These are phyloP conservation scores for Coemansia sp. DNA, from an alignment of 192 early-diverging fungal species.

Conservation along the genomic window DNA sequence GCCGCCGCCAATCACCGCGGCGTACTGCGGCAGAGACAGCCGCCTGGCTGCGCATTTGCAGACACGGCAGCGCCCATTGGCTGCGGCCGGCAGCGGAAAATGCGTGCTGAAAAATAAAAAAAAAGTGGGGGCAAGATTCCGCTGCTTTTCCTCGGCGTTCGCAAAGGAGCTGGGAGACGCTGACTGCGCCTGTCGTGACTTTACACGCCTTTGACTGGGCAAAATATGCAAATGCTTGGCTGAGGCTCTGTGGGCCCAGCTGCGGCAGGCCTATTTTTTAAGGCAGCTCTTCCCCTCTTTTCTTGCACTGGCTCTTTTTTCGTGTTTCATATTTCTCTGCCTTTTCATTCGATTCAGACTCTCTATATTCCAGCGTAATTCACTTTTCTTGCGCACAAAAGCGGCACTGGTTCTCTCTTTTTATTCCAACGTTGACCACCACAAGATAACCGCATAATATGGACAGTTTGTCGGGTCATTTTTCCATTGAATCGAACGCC, in stretches of 20 bases:
- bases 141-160: conserved; percentile 5
- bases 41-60: conserved; percentile 14
- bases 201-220: neutral
- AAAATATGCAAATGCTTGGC: neutral
- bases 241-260: neutral
- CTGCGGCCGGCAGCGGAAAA: neutral
- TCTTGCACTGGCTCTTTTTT: conserved; percentile 15
- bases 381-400: neutral
- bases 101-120: neutral
- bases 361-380: neutral
- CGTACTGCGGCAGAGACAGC: conserved; percentile 8
- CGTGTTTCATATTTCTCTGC: conserved; percentile 11
- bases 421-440: neutral
- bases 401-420: neutral
- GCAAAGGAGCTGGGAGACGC: neutral
- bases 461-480: conserved; percentile 26
- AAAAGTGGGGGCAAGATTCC: conserved; percentile 6
- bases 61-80: neutral
- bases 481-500: conserved; percentile 51
- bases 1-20: conserved; percentile 5
- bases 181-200: neutral
- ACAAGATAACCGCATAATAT: conserved; percentile 29
- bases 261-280: conserved; percentile 1
- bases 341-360: neutral
- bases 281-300: neutral